These are phyloP conservation scores for Camelina neglecta DNA, from an alignment of 345 rosid genomes.

Conservation along the genomic window DNA sequence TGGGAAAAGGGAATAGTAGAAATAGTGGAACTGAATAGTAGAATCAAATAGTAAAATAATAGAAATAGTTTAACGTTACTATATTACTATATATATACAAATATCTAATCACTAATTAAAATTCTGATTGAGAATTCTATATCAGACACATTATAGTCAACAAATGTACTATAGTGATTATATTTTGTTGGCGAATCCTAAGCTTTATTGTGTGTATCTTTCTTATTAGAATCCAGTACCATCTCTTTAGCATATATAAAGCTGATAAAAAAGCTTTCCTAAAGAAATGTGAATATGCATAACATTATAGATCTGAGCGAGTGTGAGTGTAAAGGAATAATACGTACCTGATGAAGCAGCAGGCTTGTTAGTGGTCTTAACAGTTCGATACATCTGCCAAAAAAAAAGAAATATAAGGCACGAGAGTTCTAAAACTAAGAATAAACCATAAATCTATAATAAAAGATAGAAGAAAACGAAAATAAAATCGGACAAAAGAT, in stretches of 20 bases:
- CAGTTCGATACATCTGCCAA: conserved; percentile 90
- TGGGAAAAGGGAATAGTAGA: conserved; percentile 6
- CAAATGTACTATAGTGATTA: not conserved
- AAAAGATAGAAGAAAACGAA: conserved; percentile 1
- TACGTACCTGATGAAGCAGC: conserved; percentile 80
- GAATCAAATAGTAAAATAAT: not conserved
- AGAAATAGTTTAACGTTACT: not conserved
- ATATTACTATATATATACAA: not conserved
- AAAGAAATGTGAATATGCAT: conserved; percentile 32
- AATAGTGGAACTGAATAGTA: conserved; percentile 21
- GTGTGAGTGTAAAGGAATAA: conserved; percentile 20
- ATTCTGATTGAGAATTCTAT: not conserved
- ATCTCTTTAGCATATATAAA: conserved; percentile 41
- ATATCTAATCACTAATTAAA: conserved; percentile 3
- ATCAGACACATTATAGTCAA: not conserved
- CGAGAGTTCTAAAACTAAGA: conserved; percentile 19
- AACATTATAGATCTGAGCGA: conserved; percentile 6
- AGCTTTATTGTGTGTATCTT: conserved; percentile 6
- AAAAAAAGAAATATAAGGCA: not conserved
- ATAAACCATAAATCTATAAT: conserved; percentile 16
- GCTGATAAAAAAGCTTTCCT: conserved; percentile 36
- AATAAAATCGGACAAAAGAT: conserved; percentile 27
- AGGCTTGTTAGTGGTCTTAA: conserved; percentile 84
- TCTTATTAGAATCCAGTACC: conserved; percentile 8
- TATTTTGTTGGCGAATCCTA: conserved; percentile 16